phyloP scores from a whole-genome alignment of 2,329 filamentous ascomycete species.

The Diaporthe vexans region DNA sequence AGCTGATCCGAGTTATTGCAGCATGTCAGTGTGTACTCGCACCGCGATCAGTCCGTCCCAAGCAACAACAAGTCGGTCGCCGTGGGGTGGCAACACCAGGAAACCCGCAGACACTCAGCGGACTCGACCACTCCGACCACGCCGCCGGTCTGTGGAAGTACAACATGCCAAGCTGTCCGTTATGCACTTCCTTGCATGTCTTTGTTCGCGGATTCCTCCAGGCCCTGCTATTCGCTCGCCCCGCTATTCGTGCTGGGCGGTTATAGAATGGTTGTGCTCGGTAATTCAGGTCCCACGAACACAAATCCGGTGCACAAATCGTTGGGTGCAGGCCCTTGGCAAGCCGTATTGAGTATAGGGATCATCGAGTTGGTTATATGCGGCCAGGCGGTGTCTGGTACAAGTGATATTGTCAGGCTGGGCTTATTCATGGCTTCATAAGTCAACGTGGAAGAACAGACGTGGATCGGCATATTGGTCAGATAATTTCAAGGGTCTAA shows the following conservation, averaged over 20 bases:
- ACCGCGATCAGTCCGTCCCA: not conserved
- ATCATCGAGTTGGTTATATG: not conserved
- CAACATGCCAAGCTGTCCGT: constrained; percentile 10
- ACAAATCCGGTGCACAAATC: not conserved
- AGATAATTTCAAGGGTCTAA: not conserved
- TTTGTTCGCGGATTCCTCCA: not conserved
- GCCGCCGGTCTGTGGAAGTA: constrained; percentile 5
- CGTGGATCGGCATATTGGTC: not conserved
- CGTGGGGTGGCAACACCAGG: not conserved
- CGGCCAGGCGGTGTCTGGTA: not conserved
- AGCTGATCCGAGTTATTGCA: not conserved
- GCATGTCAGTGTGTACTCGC: not conserved
- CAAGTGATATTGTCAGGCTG: not conserved
- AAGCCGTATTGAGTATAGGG: not conserved
- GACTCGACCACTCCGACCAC: constrained; percentile 5
- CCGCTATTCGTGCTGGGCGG: too few relatives aligned
- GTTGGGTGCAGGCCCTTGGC: not conserved
- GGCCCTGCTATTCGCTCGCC: not conserved
- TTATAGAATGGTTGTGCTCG: not conserved
- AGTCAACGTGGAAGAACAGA: not conserved
- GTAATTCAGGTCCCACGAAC: not conserved
- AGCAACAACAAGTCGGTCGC: constrained; percentile 1
- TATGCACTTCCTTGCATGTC: not conserved
- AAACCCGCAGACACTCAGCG: not conserved
- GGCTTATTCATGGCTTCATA: not conserved